Percentiles rank a stretch among this genome's conserved stretches.
Conservation (phyloP, 139 green algal genomes). For the Chlorella ohadii region DNA sequence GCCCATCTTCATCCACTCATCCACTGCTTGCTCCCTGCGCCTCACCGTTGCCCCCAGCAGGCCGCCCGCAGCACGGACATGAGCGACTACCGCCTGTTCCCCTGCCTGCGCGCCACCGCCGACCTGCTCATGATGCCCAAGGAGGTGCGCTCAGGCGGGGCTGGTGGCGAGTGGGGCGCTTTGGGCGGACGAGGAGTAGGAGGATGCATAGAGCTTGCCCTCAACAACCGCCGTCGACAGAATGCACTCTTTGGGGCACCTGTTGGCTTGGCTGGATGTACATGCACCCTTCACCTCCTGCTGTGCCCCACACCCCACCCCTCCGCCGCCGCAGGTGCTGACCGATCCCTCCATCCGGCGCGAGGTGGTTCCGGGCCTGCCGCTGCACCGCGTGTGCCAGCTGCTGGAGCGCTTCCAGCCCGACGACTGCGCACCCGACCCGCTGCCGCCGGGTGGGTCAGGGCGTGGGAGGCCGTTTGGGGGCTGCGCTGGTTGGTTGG, state of each 20-base stretch:
- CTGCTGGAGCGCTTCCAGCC: conserved; percentile 71
- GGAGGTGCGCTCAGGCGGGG: no score
- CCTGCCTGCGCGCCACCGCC: conserved; percentile 70
- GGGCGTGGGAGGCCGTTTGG: no score
- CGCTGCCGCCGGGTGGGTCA: conserved; percentile 45
- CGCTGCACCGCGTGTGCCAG: conserved; percentile 57
- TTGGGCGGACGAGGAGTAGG: no score
- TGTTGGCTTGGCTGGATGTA: no score
- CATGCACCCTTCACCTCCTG: neutral
- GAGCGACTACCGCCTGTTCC: conserved; percentile 66
- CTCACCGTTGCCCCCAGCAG: conserved; percentile 10
- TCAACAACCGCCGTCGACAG: no score
- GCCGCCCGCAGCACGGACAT: conserved; percentile 16
- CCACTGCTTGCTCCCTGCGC: no score
- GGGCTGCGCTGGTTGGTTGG: no score
- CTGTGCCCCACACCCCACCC: neutral
- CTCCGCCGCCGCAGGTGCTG: conserved; percentile 47
- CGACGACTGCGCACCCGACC: conserved; percentile 59
- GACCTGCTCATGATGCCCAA: conserved; percentile 94
- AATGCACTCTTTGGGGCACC: no score
- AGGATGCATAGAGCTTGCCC: neutral
- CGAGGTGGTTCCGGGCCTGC: conserved; percentile 56
- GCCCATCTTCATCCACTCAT: no score
- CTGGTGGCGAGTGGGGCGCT: no score
- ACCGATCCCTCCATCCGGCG: conserved; percentile 54